These are phyloP conservation scores for Trichoderma oligosporum DNA, from an alignment of 2,329 filamentous ascomycete species.

Conservation along the genomic window DNA sequence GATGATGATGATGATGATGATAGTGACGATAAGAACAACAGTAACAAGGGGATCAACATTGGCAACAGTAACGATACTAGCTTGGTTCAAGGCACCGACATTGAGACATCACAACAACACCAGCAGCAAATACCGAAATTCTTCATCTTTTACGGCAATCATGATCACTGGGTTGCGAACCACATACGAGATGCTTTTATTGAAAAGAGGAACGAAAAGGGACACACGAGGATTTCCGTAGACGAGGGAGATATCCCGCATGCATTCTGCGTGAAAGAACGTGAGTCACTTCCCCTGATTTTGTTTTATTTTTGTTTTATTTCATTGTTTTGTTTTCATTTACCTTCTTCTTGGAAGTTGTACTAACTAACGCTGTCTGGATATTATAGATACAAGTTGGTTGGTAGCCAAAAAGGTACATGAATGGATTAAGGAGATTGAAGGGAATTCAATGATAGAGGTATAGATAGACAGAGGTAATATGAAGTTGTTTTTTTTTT, in stretches of 20 bases:
- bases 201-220: slow-evolving; percentile 36
- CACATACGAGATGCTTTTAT: slow-evolving; percentile 56
- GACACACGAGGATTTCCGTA: slow-evolving; percentile 47
- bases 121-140: slow-evolving; percentile 42
- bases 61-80: no score
- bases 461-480: no score
- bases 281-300: slow-evolving; percentile 27
- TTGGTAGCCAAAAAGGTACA: slow-evolving; percentile 30
- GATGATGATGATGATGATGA: background rate
- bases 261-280: slow-evolving; percentile 51
- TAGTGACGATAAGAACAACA: no score
- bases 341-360: no score
- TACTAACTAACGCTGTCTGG: no score
- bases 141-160: slow-evolving; percentile 56
- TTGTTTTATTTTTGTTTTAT: no score
- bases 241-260: slow-evolving; percentile 56
- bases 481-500: no score
- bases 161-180: slow-evolving; percentile 61
- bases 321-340: no score
- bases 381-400: slow-evolving; percentile 28
- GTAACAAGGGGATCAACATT: no score
- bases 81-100: no score
- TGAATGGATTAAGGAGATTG: slow-evolving; percentile 31
- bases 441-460: slow-evolving; percentile 14
- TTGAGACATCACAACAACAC: background rate